Evolutionary conservation across 2,329 filamentous ascomycete species (phyloP).

Genomic region (Neoarthrinium moseri): DNA sequence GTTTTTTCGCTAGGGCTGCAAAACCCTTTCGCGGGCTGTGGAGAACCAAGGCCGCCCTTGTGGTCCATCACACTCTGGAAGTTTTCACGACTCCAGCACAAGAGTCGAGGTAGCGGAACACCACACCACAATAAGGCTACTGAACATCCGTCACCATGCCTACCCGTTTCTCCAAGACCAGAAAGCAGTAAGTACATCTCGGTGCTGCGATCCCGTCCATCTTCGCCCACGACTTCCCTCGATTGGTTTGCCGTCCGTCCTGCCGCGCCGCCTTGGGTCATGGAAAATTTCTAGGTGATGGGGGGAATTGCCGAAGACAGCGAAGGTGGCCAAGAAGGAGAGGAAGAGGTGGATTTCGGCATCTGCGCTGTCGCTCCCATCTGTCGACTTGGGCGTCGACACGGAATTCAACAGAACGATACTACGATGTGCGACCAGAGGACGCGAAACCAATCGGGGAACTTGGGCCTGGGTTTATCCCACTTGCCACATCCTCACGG

Average conservation of each 20-base stretch:
- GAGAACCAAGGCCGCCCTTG: too few relatives aligned
- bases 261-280: background rate
- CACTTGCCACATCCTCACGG: too few relatives aligned
- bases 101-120: slow-evolving; percentile 17
- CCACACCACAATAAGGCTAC: slow-evolving; percentile 24
- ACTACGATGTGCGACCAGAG: too few relatives aligned
- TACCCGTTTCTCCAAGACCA: slow-evolving; percentile 73
- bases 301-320: too few relatives aligned
- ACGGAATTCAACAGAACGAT: too few relatives aligned
- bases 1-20: slow-evolving; percentile 9
- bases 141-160: slow-evolving; percentile 58
- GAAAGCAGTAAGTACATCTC: slow-evolving; percentile 64
- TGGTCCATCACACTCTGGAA: slow-evolving; percentile 7
- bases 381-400: too few relatives aligned
- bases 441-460: too few relatives aligned
- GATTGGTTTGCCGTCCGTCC: background rate
- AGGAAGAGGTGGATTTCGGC: too few relatives aligned
- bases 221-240: slow-evolving; percentile 1
- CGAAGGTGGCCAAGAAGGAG: too few relatives aligned
- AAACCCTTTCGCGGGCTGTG: background rate
- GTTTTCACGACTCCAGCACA: slow-evolving; percentile 4
- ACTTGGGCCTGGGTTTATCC: too few relatives aligned
- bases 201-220: slow-evolving; percentile 26
- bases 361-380: too few relatives aligned
- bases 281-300: too few relatives aligned